Conservation (phyloP, 257 asterid genomes). For the Hygrophila difformis region DNA sequence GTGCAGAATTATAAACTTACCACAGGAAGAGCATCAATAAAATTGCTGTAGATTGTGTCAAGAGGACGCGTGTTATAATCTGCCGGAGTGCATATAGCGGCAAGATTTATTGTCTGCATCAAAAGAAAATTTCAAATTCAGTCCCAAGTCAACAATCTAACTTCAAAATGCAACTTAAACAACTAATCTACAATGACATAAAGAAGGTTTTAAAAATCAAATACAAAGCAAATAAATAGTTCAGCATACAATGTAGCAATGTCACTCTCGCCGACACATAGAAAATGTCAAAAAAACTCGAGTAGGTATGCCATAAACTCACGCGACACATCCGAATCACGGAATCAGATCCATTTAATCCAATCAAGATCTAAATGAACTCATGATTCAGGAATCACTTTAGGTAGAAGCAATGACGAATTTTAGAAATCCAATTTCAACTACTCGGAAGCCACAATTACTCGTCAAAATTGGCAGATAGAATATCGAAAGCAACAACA, state of each 20-base stretch:
- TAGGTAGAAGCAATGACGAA: conserved; percentile 1
- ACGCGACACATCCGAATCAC: no score
- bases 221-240: conserved; percentile 7
- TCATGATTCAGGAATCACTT: conserved; percentile 10
- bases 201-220: background rate
- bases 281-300: background rate
- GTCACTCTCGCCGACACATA: background rate
- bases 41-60: conserved; percentile 95
- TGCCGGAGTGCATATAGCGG: conserved; percentile 98
- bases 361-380: conserved; percentile 18
- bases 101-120: conserved; percentile 80
- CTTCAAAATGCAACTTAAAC: background rate
- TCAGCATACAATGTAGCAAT: conserved; percentile 3
- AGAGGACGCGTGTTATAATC: conserved; percentile 96
- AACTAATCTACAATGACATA: background rate
- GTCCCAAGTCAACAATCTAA: conserved; percentile 15
- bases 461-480: background rate
- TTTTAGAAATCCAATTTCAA: background rate
- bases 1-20: conserved; percentile 30
- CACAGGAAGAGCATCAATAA: conserved; percentile 97
- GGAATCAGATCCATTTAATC: no score
- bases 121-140: conserved; percentile 23
- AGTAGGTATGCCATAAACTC: background rate
- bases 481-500: background rate
- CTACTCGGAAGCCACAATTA: background rate